Evolutionary conservation across 202 grass and related monocot genomes (phyloP), one percentile per base, ranked within the genome.

Genomic region (Setaria italica): DNA sequence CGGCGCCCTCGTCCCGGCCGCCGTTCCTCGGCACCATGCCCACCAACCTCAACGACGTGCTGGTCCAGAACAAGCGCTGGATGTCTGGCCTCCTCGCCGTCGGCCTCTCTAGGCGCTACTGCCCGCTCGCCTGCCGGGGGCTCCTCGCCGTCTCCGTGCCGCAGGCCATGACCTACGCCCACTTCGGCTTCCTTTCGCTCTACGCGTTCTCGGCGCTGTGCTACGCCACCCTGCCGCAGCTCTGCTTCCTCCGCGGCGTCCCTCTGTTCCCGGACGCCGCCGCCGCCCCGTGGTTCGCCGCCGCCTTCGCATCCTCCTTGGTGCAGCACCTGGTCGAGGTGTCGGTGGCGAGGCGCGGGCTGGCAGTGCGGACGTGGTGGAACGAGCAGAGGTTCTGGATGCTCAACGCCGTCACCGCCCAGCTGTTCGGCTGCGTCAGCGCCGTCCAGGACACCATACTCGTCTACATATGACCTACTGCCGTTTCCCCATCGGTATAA

Each of bases 41-140:
- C 15, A 91, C 74, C 9, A 92, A 88, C 88, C 80, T 93, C 46
- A 90, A 86, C 49, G 91, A 94, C 57, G 84, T 79, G 9, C 84
- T 97, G 9, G 86, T 91, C 39, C 94, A 97, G 64, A 87, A 84
- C 54, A 93, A 87, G 88, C 88, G 89, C 43, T 95, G 89, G 93
- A 80, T 75, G 66, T 21, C 87, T 5, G 93, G 91, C 54, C 15
- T 93, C 72, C 76, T 95, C 43, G 57, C 86, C 77, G 87, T 86
- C 73, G 89, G 77, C 42, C 41, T 93, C 47, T 92, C 93, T 71
- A 62, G 7, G 9, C 53, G 74, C 20, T 86, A 90, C 67, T 87
- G 83, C 58, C 91, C 94, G 4, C 80, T 97, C 45, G 30, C 42
- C 17, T 91, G 66, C 50, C 70, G 71, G 42, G 37, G 79, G 20